Evolutionary conservation across 2,329 filamentous ascomycete species (phyloP), one percentile per base, ranked within the genome.

Genomic region (Pseudogymnoascus sp.): DNA sequence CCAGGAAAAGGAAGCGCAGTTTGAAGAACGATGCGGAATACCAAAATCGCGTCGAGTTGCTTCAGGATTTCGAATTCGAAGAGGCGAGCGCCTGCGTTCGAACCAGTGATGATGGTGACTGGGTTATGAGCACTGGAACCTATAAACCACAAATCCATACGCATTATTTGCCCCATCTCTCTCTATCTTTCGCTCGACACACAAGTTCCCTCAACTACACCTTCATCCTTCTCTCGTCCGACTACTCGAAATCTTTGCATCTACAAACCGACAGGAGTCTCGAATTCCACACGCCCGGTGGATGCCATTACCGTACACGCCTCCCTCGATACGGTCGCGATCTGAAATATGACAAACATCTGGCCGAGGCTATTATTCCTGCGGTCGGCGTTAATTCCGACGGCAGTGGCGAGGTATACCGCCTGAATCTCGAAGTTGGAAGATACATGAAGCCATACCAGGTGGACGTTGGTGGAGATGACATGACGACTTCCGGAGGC

Each of bases 1-100:
- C 92, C 36, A 85, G 91, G 68, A 88, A 91, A 70, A 83, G 93
- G 74, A 97, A 97, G 81, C 84, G 90, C 74, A 96, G 90, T 73
- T 79, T 97, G 69, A 97, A 97, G 77, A 87, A 93, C 69, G 93
- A 97, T 73, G 82, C 89, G 65, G 93, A 97, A 73, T 97, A 93
- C 77, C 88, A 93, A 67, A 96, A 92, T 75, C 89, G 95, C 68
- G 88, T 99, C 69, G 95, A 99, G 76, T 82, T 99, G 63, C 83
- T 99, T 38, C 95, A 99, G 72, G 95, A 99, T 73, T 99, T 99
- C 75, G 93, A 96, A 73, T 97, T 99, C 71, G 93, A 97, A 71
- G 93, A 96, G 77, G 93, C 96, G 42, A 96, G 92, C 73, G 86
- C 88, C 69, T 97, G 93, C 73, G 86, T 99, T 66, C 85, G 91